phyloP scores from a whole-genome alignment of 345 rosid species.

The Toxicodendron radicans region DNA sequence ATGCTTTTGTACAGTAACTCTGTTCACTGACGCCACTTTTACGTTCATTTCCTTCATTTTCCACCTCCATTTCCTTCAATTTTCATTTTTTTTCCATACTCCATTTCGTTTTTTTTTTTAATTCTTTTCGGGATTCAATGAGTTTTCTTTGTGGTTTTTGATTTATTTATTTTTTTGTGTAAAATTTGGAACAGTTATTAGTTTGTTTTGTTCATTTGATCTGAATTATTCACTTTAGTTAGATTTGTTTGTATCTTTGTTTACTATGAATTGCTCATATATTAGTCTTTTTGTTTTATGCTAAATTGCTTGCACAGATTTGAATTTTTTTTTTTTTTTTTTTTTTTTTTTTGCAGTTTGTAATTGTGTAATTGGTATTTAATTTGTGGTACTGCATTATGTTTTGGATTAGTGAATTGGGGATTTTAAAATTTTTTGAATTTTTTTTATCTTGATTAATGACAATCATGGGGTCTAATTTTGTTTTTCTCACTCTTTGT shows the following conservation, averaged over 20 bases:
- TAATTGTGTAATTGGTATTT: neutral
- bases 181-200: neutral
- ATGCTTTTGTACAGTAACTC: neutral
- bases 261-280: neutral
- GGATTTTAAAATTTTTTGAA: neutral
- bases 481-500: neutral
- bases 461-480: neutral
- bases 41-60: neutral
- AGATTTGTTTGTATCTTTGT: neutral
- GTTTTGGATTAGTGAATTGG: neutral
- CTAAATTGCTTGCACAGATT: neutral
- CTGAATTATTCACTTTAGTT: neutral
- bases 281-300: neutral
- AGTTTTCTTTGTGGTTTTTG: neutral
- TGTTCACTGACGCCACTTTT: neutral
- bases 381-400: neutral
- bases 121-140: neutral
- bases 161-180: neutral
- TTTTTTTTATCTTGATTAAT: neutral
- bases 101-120: neutral
- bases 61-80: neutral
- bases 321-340: neutral
- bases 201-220: neutral
- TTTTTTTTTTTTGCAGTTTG: neutral
- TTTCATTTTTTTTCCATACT: neutral